Percentiles rank a stretch among this genome's conserved stretches.
Evolutionary conservation across 1,284 basidiomycete species (phyloP).

Genomic region (Tilletia horrida): DNA sequence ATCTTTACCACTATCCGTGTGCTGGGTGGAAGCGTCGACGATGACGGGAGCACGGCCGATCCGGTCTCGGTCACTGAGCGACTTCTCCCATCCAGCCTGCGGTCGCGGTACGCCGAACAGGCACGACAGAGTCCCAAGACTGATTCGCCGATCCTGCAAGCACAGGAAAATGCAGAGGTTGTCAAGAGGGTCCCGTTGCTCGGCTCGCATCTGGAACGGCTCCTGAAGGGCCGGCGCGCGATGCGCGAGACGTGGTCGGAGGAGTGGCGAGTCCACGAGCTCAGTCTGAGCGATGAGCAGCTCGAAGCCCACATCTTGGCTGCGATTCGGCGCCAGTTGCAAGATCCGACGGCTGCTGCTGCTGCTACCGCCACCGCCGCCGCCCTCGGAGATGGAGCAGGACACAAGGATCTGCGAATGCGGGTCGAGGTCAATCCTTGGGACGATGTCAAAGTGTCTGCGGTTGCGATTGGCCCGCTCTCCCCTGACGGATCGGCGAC

Average conservation of each 20-base stretch:
- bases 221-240: background rate
- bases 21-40: background rate
- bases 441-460: background rate
- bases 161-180: background rate
- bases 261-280: background rate
- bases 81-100: background rate
- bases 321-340: background rate
- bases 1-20: slow-evolving; percentile 9
- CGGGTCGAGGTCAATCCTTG: slow-evolving; percentile 1
- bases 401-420: background rate
- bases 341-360: background rate
- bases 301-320: background rate
- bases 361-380: background rate
- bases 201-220: background rate
- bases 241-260: slow-evolving; percentile 3
- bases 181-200: background rate
- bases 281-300: background rate
- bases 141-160: background rate
- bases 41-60: background rate
- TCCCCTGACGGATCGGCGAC: too few relatives aligned
- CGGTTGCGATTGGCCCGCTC: background rate
- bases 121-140: background rate
- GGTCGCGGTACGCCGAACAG: background rate
- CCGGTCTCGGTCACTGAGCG: background rate
- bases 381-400: background rate